These are phyloP conservation scores for Lodderomyces margitis DNA, from an alignment of 1,139 yeast genomes.

Conservation along the genomic window DNA sequence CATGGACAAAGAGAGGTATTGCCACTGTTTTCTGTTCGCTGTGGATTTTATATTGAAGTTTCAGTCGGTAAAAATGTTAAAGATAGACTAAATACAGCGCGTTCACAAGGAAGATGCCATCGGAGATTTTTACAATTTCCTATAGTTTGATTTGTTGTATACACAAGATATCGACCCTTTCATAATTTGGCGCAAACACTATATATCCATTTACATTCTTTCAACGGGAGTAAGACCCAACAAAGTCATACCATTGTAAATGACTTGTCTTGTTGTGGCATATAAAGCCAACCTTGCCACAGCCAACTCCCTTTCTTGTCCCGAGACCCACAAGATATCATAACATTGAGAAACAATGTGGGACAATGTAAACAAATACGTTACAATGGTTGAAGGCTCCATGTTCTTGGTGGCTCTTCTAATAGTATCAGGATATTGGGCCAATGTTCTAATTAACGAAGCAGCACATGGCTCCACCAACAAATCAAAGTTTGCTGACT, in stretches of 20 bases:
- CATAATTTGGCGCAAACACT: background rate
- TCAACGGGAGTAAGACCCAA: constrained; percentile 97
- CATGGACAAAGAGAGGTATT: no score
- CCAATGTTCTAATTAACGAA: constrained; percentile 71
- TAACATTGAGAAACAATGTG: constrained; percentile 95
- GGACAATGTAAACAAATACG: constrained; percentile 87
- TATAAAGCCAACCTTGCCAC: constrained; percentile 91
- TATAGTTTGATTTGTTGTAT: no score
- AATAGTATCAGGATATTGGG: constrained; percentile 90
- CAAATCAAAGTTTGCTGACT: constrained; percentile 64
- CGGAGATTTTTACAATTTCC: no score
- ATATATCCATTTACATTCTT: constrained; percentile 64
- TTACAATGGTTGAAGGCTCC: constrained; percentile 94
- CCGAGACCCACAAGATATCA: constrained; percentile 96
- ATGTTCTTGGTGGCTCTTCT: constrained; percentile 79
- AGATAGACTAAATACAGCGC: no score
- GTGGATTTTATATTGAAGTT: no score
- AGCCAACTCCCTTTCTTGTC: constrained; percentile 87
- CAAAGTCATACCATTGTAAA: constrained; percentile 86
- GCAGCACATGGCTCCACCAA: constrained; percentile 76
- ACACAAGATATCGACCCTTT: no score
- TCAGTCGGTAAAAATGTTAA: no score
- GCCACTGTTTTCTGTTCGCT: no score
- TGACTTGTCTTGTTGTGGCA: constrained; percentile 85
- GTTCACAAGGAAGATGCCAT: no score